Percentiles rank a stretch among this genome's conserved stretches.
Evolutionary conservation across 352 stramenopile species (phyloP).

Genomic region (Globisporangium cylindrosporum): DNA sequence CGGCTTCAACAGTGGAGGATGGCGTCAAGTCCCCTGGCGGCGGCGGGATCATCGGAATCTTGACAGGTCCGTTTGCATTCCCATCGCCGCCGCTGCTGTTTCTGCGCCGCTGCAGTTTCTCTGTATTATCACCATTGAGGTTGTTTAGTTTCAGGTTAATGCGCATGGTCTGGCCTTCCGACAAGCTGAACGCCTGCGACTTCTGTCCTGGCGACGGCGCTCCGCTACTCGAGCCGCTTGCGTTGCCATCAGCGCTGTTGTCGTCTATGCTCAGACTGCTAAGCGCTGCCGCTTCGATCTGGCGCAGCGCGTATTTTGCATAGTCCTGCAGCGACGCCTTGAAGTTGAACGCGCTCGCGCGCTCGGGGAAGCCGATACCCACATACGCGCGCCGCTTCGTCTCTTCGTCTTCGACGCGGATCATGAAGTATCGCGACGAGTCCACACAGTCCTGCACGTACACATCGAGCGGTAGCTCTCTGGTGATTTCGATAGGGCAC

Average conservation of each 20-base stretch:
- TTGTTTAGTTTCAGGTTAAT: conserved; percentile 71
- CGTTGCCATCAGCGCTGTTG: conserved; percentile 1
- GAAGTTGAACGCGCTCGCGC: conserved; percentile 80
- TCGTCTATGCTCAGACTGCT: conserved; percentile 6
- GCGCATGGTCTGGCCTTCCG: conserved; percentile 66
- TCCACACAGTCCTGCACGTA: conserved; percentile 87
- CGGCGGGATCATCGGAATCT: conserved; percentile 58
- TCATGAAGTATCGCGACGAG: conserved; percentile 87
- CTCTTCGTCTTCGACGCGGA: conserved; percentile 77
- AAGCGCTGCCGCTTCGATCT: conserved; percentile 40
- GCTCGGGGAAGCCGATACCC: conserved; percentile 77
- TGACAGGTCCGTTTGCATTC: conserved; percentile 24
- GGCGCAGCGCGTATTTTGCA: conserved; percentile 70
- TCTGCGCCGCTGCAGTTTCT: conserved; percentile 25
- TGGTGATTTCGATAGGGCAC: conserved; percentile 70
- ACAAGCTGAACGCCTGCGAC: conserved; percentile 55
- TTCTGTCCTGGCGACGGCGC: conserved; percentile 26
- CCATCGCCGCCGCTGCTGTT: conserved; percentile 28
- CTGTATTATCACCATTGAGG: conserved; percentile 22
- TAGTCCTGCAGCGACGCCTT: conserved; percentile 84
- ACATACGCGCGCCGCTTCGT: conserved; percentile 75
- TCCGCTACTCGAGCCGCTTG: neutral
- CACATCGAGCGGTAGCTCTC: conserved; percentile 55
- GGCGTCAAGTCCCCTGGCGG: conserved; percentile 37
- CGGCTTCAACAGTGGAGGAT: conserved; percentile 22